Conservation (phyloP, 2,329 filamentous ascomycete genomes). For the Triangularia verruculosa region DNA sequence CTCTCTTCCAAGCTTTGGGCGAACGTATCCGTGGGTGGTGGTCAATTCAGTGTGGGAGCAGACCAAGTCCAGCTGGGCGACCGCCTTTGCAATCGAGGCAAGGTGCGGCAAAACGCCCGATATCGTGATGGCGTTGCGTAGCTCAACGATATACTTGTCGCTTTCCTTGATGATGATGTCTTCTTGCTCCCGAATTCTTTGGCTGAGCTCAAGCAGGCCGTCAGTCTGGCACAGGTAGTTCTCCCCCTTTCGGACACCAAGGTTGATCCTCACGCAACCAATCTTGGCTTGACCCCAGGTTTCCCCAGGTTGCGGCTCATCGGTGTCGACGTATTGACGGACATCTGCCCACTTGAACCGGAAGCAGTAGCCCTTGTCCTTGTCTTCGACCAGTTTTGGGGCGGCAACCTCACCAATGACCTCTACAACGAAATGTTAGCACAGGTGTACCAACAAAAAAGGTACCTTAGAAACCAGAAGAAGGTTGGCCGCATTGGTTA, state of each 20-base stretch:
- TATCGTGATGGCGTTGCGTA: slow-evolving; percentile 48
- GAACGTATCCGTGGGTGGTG: slow-evolving; percentile 56
- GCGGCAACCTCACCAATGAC: neutral
- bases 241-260: slow-evolving; percentile 68
- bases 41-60: slow-evolving; percentile 72
- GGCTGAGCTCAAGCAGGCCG: slow-evolving; percentile 75
- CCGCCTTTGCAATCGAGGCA: slow-evolving; percentile 67
- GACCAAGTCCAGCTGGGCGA: slow-evolving; percentile 86
- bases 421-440: neutral
- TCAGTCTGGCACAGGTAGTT: slow-evolving; percentile 85
- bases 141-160: slow-evolving; percentile 68
- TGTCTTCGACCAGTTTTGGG: slow-evolving; percentile 14
- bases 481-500: no score
- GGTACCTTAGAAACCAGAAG: neutral
- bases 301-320: slow-evolving; percentile 4
- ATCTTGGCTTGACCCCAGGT: slow-evolving; percentile 3
- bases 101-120: slow-evolving; percentile 36
- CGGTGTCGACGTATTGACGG: slow-evolving; percentile 13
- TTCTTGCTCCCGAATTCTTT: slow-evolving; percentile 74
- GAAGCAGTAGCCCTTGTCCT: slow-evolving; percentile 41
- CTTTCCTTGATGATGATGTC: slow-evolving; percentile 82
- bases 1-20: slow-evolving; percentile 65
- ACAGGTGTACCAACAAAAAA: neutral
- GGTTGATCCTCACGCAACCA: slow-evolving; percentile 61
- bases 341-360: slow-evolving; percentile 51